phyloP scores from a whole-genome alignment of 2,329 filamentous ascomycete species.

The Trichoderma lentiforme region DNA sequence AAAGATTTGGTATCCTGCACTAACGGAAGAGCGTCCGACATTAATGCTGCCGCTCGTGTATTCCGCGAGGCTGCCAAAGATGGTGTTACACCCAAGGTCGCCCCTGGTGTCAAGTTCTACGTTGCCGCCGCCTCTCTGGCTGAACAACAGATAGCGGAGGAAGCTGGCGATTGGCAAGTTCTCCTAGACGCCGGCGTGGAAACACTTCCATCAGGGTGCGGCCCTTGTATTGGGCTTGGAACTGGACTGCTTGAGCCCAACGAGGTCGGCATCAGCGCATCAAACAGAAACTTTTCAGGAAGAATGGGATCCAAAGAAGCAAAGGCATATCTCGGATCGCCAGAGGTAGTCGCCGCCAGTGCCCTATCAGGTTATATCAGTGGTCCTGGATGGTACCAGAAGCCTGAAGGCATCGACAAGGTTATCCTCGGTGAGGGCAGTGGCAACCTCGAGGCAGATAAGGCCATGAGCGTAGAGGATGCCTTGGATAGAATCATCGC shows the following conservation, averaged over 20 bases:
- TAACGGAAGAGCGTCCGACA: conserved; percentile 76
- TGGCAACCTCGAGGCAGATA: conserved; percentile 61
- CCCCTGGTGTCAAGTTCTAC: conserved; percentile 77
- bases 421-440: conserved; percentile 70
- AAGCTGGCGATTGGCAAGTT: conserved; percentile 66
- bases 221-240: not conserved
- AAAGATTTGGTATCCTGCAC: conserved; percentile 76
- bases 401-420: conserved; percentile 64
- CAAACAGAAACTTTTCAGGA: conserved; percentile 88
- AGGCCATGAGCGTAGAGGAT: conserved; percentile 64
- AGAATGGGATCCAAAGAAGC: conserved; percentile 59
- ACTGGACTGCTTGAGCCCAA: conserved; percentile 29
- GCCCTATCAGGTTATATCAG: conserved; percentile 70
- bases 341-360: conserved; percentile 88
- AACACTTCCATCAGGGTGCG: conserved; percentile 59
- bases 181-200: conserved; percentile 69
- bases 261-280: conserved; percentile 79
- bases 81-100: conserved; percentile 58
- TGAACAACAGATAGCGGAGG: conserved; percentile 72
- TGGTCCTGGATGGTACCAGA: conserved; percentile 75
- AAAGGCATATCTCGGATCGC: conserved; percentile 81
- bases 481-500: conserved; percentile 68
- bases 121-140: conserved; percentile 79
- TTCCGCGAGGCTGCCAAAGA: conserved; percentile 64
- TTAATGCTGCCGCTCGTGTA: conserved; percentile 60